Evolutionary conservation across 2,329 filamentous ascomycete genomes (phyloP).

Genomic region (Penicillium verrucosum): DNA sequence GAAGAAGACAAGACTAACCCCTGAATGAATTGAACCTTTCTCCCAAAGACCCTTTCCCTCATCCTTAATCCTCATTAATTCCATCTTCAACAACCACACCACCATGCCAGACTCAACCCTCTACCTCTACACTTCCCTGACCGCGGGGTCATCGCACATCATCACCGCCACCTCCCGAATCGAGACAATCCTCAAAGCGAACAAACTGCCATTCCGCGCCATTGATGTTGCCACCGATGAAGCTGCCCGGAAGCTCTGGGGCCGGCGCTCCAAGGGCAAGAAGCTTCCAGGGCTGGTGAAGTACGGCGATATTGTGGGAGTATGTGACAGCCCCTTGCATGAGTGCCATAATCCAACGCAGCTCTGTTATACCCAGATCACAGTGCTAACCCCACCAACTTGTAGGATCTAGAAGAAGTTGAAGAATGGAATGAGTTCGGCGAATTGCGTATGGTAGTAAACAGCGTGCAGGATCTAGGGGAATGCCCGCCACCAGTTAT

Average conservation of each 20-base stretch:
- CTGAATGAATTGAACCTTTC: not conserved
- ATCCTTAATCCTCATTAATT: not conserved
- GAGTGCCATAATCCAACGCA: not conserved
- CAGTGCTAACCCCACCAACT: not conserved
- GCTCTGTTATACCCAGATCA: not conserved
- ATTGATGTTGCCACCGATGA: constrained; percentile 89
- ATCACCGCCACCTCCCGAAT: constrained; percentile 92
- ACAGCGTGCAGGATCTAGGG: constrained; percentile 39
- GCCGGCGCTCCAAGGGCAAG: constrained; percentile 75
- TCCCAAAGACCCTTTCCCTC: not conserved
- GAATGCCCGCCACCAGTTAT: constrained; percentile 31
- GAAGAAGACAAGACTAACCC: not conserved
- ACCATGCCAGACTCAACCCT: constrained; percentile 59
- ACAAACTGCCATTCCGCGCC: constrained; percentile 89
- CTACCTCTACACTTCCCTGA: constrained; percentile 95
- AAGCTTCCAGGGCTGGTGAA: constrained; percentile 89
- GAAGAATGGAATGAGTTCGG: constrained; percentile 99
- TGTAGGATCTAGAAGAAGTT: constrained; percentile 83
- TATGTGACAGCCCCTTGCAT: constrained; percentile 49
- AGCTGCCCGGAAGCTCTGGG: constrained; percentile 83
- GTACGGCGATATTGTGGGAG: constrained; percentile 78
- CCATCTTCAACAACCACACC: not conserved
- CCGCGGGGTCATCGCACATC: constrained; percentile 91
- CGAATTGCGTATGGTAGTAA: constrained; percentile 83
- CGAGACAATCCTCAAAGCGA: constrained; percentile 92